Base-by-base conservation (phyloP, 2,329 filamentous ascomycete genomes). In the Penicillium sp. region DNA sequence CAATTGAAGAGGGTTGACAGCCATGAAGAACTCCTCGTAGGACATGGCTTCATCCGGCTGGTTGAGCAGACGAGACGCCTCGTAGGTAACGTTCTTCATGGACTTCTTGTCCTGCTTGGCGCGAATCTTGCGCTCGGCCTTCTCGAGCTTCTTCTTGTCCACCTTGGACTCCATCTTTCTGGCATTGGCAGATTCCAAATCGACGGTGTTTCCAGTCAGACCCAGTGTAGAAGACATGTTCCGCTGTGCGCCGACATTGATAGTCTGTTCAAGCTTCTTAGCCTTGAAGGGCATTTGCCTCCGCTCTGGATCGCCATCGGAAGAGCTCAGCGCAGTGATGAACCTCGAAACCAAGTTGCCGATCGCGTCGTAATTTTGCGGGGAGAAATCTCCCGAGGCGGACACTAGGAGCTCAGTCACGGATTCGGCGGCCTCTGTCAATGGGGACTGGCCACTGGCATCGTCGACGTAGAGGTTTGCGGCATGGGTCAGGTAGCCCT, bases 1-100 rank as follows among this genome's bases (percentile, higher is more conserved):
- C 58, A 97, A 69, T 72, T 97, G 93, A 60, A 99, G 83, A 58
- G 94, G 94, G 75, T 99, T 99, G 80, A 99, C 94, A 51, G 91
- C 88, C 94, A 99, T 97, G 84, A 96, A 99, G 78, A 99, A 97
- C 73, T 99, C 94, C 77, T 99, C 94, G 73, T 99, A 99, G 38
- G 91, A 95, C 80, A 96, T 88, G 12, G 92, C 81, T 67, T 88
- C 84, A 67, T 93, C 88, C 4, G 90, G 83, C 75, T 90, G 85
- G 70, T 95, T 88, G 63, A 99, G 85, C 63, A 99, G 81, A 64
- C 87, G 87, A 12, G 94, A 97, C 0, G 94, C 90, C 78, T 99
- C 94, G 74, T 99, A 99, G 76, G 97, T 90, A 65, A 99, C 94
- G 53, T 88, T 96, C 83, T 97, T 97, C 87, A 94, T 97, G 35